A percentile compares a stretch with the other conserved stretches of the same genome.
phyloP scores from a whole-genome alignment of 2,329 filamentous ascomycete species.

The Trichoderma pleuroti region DNA sequence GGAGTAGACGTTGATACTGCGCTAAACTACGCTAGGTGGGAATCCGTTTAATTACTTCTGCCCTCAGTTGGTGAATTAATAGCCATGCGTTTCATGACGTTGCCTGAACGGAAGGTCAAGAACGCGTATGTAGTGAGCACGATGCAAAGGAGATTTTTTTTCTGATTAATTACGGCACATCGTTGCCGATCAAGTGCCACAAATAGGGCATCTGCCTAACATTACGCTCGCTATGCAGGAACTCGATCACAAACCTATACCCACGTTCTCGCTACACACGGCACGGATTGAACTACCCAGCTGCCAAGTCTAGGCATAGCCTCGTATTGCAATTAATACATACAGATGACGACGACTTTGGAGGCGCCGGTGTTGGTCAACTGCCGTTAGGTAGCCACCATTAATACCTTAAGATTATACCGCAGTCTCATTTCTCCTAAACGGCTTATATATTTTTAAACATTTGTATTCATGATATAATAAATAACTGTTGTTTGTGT shows the following conservation, averaged over 20 bases:
- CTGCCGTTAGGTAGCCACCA: not conserved
- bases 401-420: not conserved
- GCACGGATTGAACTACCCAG: not conserved
- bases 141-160: not conserved
- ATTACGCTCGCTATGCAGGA: not conserved
- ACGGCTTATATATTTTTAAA: not conserved
- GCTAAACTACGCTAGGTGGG: not conserved
- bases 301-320: not conserved
- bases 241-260: not conserved
- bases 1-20: not conserved
- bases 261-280: not conserved
- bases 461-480: not conserved
- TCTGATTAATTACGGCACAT: not conserved
- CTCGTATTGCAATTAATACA: not conserved
- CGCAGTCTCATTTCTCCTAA: not conserved
- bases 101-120: not conserved
- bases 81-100: not conserved
- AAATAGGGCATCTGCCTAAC: not conserved
- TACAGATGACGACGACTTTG: not conserved
- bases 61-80: not conserved
- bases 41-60: constrained; percentile 1
- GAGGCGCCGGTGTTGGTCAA: not conserved
- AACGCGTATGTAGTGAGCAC: not conserved
- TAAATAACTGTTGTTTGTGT: too few relatives aligned
- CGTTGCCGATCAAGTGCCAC: not conserved